Evolutionary conservation across 169 alveolate genomes (phyloP), one percentile per base, ranked within the genome.

Genomic region (Cryptosporidium tyzzeri): DNA sequence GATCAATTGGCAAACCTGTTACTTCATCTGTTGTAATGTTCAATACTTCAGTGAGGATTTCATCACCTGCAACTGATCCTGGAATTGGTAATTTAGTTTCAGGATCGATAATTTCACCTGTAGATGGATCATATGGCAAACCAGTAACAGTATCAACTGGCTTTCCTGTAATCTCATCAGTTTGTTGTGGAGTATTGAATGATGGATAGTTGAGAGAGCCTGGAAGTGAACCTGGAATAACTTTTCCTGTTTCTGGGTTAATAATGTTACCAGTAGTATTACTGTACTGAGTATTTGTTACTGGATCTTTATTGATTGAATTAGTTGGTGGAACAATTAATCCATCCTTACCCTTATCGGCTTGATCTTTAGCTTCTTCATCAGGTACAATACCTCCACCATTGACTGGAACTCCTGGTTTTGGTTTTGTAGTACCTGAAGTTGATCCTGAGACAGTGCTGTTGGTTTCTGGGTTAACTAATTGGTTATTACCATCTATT

Each of bases 61-160:
- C 55, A 62, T 80, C 89, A 80, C 89, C 89, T 23, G 89, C 73
- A 62, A 62, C 80, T 26, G 89, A 62, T 41, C 75, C 89, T n/a
- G 89, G 74, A 31, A 80, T 62, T 2, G 89, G 89, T n/a, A 62
- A 48, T 26, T 65, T 65, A 31, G 89, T 80, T 16, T 31, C 33
- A 41, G 89, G 89, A 23, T 80, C 80, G 39, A 80, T 50, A 21
- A 80, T 59, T 26, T 80, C 44, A 8, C 89, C 89, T 21, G 80
- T 62, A 59, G 48, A 45, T 80, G 89, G 89, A 16, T 80, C 69
- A 39, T 62, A 80, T 37, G 89, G 89, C 9, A 80, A 48, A 80
- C 89, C 89, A 37, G 89, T 80, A 62, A 65, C 73, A 26, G 89
- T 62, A 80, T 80, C 89, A 39, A 80, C 67, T 16, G 89, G 89